A percentile compares a stretch with the other conserved stretches of the same genome.
Conservation (phyloP, 805 yeast genomes). For the Wickerhamiella siamensis region DNA sequence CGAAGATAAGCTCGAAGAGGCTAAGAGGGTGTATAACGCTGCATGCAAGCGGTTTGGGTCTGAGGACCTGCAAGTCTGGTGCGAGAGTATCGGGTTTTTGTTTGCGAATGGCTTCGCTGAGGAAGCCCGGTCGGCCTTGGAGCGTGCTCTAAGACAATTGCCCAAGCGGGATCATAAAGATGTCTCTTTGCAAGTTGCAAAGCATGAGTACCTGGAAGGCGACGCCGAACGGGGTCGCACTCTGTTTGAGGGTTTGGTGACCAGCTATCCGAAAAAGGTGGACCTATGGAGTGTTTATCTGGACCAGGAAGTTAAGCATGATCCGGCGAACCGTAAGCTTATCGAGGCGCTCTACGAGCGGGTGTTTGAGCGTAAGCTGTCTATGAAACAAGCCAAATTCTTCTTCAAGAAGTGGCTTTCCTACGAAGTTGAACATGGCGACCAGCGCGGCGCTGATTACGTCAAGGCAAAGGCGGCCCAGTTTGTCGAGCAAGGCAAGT, state of each 20-base stretch:
- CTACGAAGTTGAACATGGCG: conserved; percentile 57
- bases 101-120: conserved; percentile 38
- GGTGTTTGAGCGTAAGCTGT: conserved; percentile 47
- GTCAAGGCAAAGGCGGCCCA: conserved; percentile 87
- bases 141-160: conserved; percentile 51
- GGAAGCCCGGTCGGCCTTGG: conserved; percentile 43
- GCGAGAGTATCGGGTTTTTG: conserved; percentile 61
- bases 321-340: conserved; percentile 38
- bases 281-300: conserved; percentile 93
- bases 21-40: conserved; percentile 49
- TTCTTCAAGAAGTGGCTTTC: conserved; percentile 87
- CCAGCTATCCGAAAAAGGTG: conserved; percentile 81
- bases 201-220: conserved; percentile 65
- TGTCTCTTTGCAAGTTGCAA: conserved; percentile 76
- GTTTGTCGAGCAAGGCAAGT: conserved; percentile 34
- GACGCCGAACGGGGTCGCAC: conserved; percentile 92
- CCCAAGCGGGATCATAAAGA: conserved; percentile 28
- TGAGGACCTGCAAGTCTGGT: conserved; percentile 61
- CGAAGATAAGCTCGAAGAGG: conserved; percentile 47
- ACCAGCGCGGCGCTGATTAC: conserved; percentile 57
- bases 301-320: conserved; percentile 75
- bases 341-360: conserved; percentile 76
- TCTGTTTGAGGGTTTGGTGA: conserved; percentile 76
- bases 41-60: conserved; percentile 71
- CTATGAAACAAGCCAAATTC: conserved; percentile 83